phyloP scores from a whole-genome alignment of 2,329 filamentous ascomycete species.

The Nectriaceae sp. region DNA sequence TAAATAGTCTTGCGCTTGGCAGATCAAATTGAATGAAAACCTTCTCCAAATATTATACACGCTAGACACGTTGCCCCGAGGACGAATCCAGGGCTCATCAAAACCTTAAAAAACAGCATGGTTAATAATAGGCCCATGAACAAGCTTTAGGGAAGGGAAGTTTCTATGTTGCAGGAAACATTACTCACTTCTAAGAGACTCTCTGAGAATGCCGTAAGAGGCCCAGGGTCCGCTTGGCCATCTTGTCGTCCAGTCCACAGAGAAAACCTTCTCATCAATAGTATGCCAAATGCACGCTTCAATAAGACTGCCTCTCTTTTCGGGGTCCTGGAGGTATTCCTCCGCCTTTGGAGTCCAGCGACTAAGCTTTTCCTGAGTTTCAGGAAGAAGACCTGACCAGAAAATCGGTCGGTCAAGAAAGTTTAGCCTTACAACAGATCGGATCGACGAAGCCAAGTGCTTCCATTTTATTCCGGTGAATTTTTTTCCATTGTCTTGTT shows the following conservation, averaged over 20 bases:
- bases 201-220: neutral
- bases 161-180: neutral
- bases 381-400: neutral
- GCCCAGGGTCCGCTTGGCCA: too few species aligned
- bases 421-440: too few species aligned
- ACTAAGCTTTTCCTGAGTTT: neutral
- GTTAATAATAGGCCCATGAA: neutral
- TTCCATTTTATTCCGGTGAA: too few species aligned
- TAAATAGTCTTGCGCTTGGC: too few species aligned
- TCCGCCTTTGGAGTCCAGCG: neutral
- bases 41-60: too few species aligned
- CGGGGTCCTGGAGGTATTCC: neutral
- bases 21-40: neutral
- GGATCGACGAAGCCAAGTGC: too few species aligned
- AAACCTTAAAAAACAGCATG: neutral
- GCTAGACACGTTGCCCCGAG: neutral
- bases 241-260: too few species aligned
- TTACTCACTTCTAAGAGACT: neutral
- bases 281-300: neutral
- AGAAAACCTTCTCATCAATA: neutral
- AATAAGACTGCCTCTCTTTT: neutral
- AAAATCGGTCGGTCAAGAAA: neutral
- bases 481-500: too few species aligned
- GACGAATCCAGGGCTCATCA: neutral
- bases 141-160: neutral